These are phyloP conservation scores for Sugiyamaella novakii DNA, from an alignment of 1,139 yeast species.

Conservation along the genomic window DNA sequence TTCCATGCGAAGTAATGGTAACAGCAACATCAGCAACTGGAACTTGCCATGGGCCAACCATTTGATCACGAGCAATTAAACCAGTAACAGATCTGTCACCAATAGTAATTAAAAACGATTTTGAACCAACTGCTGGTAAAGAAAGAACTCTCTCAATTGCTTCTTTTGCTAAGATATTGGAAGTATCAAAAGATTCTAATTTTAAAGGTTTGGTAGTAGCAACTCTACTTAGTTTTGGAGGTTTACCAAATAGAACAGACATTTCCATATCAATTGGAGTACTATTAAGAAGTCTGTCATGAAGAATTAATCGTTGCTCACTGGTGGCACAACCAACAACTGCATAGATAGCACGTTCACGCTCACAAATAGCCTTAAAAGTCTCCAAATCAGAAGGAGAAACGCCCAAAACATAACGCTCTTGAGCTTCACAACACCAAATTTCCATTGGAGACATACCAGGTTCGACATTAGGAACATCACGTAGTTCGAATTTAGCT, in stretches of 20 bases:
- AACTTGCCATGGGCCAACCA: constrained; percentile 99
- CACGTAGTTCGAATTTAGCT: constrained; percentile 88
- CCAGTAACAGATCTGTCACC: constrained; percentile 98
- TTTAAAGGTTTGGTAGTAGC: constrained; percentile 65
- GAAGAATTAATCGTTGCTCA: constrained; percentile 79
- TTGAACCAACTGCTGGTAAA: constrained; percentile 94
- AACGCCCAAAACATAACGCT: constrained; percentile 93
- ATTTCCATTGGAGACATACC: constrained; percentile 99
- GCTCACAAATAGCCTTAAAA: constrained; percentile 78
- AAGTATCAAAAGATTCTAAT: constrained; percentile 53
- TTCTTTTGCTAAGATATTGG: constrained; percentile 45
- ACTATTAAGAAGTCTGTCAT: constrained; percentile 70
- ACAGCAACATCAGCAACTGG: constrained; percentile 99
- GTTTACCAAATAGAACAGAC: constrained; percentile 96
- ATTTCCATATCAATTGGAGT: constrained; percentile 96
- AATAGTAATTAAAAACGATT: constrained; percentile 90
- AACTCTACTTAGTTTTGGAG: constrained; percentile 90
- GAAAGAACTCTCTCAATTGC: constrained; percentile 82
- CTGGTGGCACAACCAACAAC: constrained; percentile 94
- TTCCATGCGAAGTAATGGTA: constrained; percentile 87
- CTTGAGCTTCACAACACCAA: constrained; percentile 99
- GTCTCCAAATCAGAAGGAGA: constrained; percentile 72
- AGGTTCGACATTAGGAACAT: constrained; percentile 87
- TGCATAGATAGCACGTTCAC: constrained; percentile 96
- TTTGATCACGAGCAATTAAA: constrained; percentile 94